Percentiles rank a stretch among this genome's conserved stretches.
Conservation (phyloP, 352 stramenopile species). For the Peronospora farinosa region DNA sequence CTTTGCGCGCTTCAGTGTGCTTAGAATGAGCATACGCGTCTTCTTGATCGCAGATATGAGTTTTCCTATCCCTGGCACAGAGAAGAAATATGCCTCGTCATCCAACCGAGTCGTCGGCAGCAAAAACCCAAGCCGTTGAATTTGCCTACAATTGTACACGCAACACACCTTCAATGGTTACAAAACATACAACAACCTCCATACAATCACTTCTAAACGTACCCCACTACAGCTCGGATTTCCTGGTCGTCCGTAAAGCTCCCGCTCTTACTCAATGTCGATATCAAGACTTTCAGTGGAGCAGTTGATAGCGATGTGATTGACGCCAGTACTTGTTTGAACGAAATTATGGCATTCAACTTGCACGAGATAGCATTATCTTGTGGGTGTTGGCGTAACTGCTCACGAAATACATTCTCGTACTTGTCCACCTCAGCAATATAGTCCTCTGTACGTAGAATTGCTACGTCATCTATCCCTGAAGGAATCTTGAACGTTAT, state of each 20-base stretch:
- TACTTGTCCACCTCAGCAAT: slow-evolving; percentile 34
- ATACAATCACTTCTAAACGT: slow-evolving; percentile 9
- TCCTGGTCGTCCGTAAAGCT: slow-evolving; percentile 6
- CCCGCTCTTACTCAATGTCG: slow-evolving; percentile 9
- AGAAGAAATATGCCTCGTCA: slow-evolving; percentile 44
- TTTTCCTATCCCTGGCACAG: slow-evolving; percentile 53
- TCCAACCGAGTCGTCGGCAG: slow-evolving; percentile 38
- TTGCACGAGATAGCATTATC: slow-evolving; percentile 23
- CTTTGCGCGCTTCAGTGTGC: slow-evolving; percentile 45
- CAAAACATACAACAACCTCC: neutral
- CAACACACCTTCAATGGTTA: neutral
- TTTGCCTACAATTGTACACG: slow-evolving; percentile 17
- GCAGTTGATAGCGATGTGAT: slow-evolving; percentile 29
- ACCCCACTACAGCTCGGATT: slow-evolving; percentile 31
- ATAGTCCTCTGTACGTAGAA: slow-evolving; percentile 34
- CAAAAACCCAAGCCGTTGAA: slow-evolving; percentile 53
- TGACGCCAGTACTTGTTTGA: slow-evolving; percentile 26
- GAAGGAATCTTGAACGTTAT: slow-evolving; percentile 48
- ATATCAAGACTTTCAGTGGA: slow-evolving; percentile 28
- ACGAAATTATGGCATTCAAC: slow-evolving; percentile 35
- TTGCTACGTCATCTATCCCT: slow-evolving; percentile 31
- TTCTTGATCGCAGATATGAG: slow-evolving; percentile 54
- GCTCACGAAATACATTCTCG: slow-evolving; percentile 24
- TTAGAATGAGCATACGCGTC: slow-evolving; percentile 34
- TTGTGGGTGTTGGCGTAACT: slow-evolving; percentile 19